Base-by-base conservation (phyloP, 2,329 filamentous ascomycete genomes). In the Cercospora zeina region DNA sequence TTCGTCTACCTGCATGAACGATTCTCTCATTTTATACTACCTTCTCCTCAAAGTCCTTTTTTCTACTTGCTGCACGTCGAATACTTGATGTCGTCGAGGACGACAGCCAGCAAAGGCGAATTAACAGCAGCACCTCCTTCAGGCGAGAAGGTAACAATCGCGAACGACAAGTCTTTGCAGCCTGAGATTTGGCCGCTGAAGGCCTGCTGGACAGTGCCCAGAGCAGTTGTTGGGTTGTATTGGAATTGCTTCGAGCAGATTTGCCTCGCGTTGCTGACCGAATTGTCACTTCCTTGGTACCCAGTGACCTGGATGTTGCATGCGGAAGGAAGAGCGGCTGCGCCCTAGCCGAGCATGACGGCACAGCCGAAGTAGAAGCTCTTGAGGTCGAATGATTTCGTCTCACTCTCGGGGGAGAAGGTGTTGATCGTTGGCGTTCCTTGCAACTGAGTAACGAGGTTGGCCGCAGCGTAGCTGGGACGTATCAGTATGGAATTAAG, bases 361-460 rank as follows among this genome's bases (percentile, higher is more conserved):
- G 37, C 58, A 30, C 58, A 59, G 8, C 47, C 58, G 34, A 59
- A 59, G 58, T 59, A 59, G 50, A 59, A 59, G 47, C 58, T 59
- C 47, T 59, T 31, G 47, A 59, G 58, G 30, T 49, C 33, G 58
- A 59, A 59, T 8, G 51, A 54, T 14, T 36, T 27, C 11, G 21
- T 54, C n/a, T 16, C 11, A 10, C 51, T 54, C 8, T 37, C 54
- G 27, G 54, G 54, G 36, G 13, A 57, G 37, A 24, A 57, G 14
- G 54, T 57, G 24, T 37, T 57, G 21, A 57, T 16, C 13, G 54
- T 57, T 30, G 54, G 54, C 5, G 54, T 57, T n/a, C 54, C 54
- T 8, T 27, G n/a, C 8, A 42, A 31, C 9, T 57, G n/a, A 14
- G 34, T 45, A 13, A 45, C 33, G 8, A 45, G 13, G 39, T 57